phyloP scores from a whole-genome alignment of 1,284 basidiomycete species.

The Ustilago cynodontis region DNA sequence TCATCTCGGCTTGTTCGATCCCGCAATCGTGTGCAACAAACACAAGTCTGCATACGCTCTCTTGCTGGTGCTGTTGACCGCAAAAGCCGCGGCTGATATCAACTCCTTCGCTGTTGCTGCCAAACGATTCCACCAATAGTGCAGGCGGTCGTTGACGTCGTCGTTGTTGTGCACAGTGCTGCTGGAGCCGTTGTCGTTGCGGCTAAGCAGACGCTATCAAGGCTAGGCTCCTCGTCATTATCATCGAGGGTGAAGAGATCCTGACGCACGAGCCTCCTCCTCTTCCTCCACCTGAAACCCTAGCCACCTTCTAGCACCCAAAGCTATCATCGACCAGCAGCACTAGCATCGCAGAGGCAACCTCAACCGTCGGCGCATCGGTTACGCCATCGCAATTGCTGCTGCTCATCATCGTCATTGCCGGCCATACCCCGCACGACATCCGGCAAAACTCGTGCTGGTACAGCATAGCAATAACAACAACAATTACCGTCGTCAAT shows the following conservation, averaged over 20 bases:
- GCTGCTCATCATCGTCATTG: neutral
- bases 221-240: neutral
- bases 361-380: neutral
- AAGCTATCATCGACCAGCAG: neutral
- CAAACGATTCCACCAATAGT: neutral
- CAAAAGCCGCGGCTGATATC: slow-evolving; percentile 9
- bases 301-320: neutral
- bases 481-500: neutral
- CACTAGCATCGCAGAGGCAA: neutral
- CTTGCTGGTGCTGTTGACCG: no score
- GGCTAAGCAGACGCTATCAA: neutral
- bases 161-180: neutral
- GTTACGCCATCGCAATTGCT: neutral
- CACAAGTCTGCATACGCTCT: no score
- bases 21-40: slow-evolving; percentile 1
- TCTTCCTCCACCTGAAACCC: neutral
- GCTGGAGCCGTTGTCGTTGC: slow-evolving; percentile 10
- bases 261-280: slow-evolving; percentile 36
- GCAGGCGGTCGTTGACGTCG: no score
- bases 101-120: neutral
- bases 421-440: slow-evolving; percentile 1
- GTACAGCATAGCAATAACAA: no score
- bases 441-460: neutral
- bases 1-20: neutral
- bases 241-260: slow-evolving; percentile 11